phyloP scores from a whole-genome alignment of 2,329 filamentous ascomycete species.

The Aspergillus glaucus region DNA sequence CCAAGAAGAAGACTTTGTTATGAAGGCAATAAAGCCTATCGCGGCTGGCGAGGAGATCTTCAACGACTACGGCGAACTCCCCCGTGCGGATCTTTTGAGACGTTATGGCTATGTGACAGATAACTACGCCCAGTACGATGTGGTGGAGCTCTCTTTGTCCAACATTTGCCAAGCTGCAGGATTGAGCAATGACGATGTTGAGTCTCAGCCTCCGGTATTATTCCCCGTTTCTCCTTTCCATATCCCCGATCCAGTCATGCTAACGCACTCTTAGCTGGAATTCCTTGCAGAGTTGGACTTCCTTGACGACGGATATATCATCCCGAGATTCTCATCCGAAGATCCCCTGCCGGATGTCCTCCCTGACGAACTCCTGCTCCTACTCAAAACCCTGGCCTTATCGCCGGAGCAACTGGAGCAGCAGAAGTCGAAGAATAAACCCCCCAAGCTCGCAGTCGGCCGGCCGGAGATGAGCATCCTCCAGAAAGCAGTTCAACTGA shows the following conservation, averaged over 20 bases:
- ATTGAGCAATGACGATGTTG: conserved; percentile 21
- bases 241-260: conserved; percentile 1
- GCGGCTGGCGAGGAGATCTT: conserved; percentile 67
- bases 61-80: conserved; percentile 83
- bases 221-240: not conserved
- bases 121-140: conserved; percentile 71
- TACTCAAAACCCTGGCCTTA: conserved; percentile 30
- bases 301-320: conserved; percentile 68
- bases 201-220: conserved; percentile 28
- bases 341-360: conserved; percentile 29
- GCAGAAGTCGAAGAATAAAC: conserved; percentile 29
- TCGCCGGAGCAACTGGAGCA: conserved; percentile 28
- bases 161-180: conserved; percentile 45
- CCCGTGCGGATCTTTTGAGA: conserved; percentile 73
- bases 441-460: conserved; percentile 28
- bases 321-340: conserved; percentile 33
- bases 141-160: conserved; percentile 67
- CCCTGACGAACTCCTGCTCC: conserved; percentile 33
- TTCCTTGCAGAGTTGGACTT: conserved; percentile 59
- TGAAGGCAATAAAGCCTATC: conserved; percentile 65
- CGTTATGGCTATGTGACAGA: conserved; percentile 82
- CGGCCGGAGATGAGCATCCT: conserved; percentile 28
- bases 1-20: conserved; percentile 59
- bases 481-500: conserved; percentile 25
- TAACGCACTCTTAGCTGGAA: conserved; percentile 29